Conservation (phyloP, 176 grass and related monocot species). For the Avena insularis region DNA sequence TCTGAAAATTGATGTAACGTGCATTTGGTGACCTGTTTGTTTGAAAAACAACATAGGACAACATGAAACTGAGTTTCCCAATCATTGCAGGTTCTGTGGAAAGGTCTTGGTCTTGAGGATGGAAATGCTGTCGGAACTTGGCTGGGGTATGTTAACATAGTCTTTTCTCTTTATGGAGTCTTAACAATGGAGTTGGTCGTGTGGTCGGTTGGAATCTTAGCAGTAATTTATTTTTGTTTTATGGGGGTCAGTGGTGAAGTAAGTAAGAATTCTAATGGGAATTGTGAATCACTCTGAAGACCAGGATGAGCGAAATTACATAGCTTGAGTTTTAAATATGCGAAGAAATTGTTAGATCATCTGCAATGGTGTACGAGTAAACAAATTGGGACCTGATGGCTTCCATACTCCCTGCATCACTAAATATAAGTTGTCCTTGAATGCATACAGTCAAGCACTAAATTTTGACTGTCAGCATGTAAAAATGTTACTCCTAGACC, state of each 20-base stretch:
- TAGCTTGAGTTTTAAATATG: not conserved
- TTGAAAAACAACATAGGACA: constrained; percentile 14
- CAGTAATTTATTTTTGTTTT: not conserved
- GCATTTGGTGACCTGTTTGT: not conserved
- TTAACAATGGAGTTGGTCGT: not conserved
- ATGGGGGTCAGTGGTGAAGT: not conserved
- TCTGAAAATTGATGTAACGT: constrained; percentile 18
- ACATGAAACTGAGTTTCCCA: constrained; percentile 11
- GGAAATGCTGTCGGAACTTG: constrained; percentile 75
- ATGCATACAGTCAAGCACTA: not conserved
- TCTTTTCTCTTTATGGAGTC: constrained; percentile 1
- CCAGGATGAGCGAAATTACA: not conserved
- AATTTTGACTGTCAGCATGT: not conserved
- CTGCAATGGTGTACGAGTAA: not conserved
- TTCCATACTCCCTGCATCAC: not conserved
- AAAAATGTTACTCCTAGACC: not conserved
- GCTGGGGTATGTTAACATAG: constrained; percentile 55
- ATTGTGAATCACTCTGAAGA: not conserved
- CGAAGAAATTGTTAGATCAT: not conserved
- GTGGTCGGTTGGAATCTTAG: not conserved
- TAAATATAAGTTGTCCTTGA: constrained; percentile 6
- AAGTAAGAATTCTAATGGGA: not conserved
- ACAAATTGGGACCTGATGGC: not conserved
- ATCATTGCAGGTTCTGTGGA: constrained; percentile 74
- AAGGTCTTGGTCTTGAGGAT: constrained; percentile 88